phyloP scores from a whole-genome alignment of 441 rosid species.

The Brassica balearica region DNA sequence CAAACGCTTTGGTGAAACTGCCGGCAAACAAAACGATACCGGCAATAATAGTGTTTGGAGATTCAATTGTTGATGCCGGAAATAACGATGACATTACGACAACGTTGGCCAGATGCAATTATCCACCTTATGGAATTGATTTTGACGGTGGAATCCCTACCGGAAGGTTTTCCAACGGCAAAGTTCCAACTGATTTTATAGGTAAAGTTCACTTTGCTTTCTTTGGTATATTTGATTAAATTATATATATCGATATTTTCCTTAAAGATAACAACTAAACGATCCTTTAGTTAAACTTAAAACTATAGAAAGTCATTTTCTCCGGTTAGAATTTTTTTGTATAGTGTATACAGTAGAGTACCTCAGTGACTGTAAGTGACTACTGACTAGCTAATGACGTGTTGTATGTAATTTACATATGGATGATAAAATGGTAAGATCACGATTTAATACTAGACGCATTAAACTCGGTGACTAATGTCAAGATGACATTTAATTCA shows the following conservation, averaged over 20 bases:
- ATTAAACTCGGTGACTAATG: background rate
- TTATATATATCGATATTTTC: constrained; percentile 14
- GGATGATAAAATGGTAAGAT: background rate
- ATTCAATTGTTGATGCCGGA: constrained; percentile 63
- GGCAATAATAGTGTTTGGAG: constrained; percentile 57
- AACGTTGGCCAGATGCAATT: constrained; percentile 51
- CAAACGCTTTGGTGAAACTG: constrained; percentile 38
- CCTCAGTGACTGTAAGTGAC: too few relatives aligned
- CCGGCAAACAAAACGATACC: constrained; percentile 44
- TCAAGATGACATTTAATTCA: constrained; percentile 15
- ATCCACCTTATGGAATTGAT: constrained; percentile 64
- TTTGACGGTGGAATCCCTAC: constrained; percentile 55
- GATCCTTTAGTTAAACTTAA: background rate
- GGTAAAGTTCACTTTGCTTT: background rate
- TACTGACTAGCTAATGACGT: too few relatives aligned
- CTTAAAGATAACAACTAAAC: background rate
- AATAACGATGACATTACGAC: constrained; percentile 50
- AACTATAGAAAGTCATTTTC: too few relatives aligned
- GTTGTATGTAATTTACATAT: too few relatives aligned
- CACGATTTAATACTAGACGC: background rate
- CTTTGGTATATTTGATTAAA: background rate
- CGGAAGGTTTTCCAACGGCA: constrained; percentile 60
- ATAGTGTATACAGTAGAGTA: too few relatives aligned
- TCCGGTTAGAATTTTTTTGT: too few relatives aligned
- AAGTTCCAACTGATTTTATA: constrained; percentile 50